Conservation (phyloP, 805 yeast species). For the Candida chilensis region DNA sequence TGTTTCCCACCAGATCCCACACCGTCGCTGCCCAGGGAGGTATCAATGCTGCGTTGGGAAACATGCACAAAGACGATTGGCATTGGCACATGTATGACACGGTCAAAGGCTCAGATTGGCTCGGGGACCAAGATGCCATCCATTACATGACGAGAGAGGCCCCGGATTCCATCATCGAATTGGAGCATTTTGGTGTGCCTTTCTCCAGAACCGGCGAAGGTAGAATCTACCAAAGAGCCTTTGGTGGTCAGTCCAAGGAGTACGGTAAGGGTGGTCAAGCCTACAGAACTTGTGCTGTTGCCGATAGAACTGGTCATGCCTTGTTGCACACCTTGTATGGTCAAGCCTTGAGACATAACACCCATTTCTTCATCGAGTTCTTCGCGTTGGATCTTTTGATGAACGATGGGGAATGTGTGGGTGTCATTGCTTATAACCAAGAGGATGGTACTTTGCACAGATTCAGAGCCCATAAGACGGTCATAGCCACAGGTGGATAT, state of each 20-base stretch:
- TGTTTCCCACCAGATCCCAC: constrained; percentile 97
- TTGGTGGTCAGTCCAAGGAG: constrained; percentile 95
- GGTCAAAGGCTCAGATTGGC: constrained; percentile 98
- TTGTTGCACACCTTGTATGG: constrained; percentile 92
- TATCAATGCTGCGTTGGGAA: constrained; percentile 96
- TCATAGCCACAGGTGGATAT: constrained; percentile 97
- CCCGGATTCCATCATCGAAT: constrained; percentile 88
- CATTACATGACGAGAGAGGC: constrained; percentile 99
- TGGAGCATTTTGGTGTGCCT: constrained; percentile 98
- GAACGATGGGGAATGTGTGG: constrained; percentile 94
- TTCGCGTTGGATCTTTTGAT: constrained; percentile 91
- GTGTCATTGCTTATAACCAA: constrained; percentile 95
- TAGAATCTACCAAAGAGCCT: constrained; percentile 95
- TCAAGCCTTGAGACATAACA: constrained; percentile 92
- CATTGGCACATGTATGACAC: constrained; percentile 99
- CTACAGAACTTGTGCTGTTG: constrained; percentile 98
- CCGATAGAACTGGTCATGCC: constrained; percentile 98
- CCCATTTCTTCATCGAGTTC: constrained; percentile 96
- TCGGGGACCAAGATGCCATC: constrained; percentile 98
- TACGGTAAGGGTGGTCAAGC: constrained; percentile 99
- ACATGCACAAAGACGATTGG: constrained; percentile 98
- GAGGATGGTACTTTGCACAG: constrained; percentile 98
- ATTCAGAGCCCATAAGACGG: constrained; percentile 94
- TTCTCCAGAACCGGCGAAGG: constrained; percentile 97
- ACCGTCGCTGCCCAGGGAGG: constrained; percentile 99